phyloP scores from a whole-genome alignment of 1,139 yeast species.

The Diutina siamensis region DNA sequence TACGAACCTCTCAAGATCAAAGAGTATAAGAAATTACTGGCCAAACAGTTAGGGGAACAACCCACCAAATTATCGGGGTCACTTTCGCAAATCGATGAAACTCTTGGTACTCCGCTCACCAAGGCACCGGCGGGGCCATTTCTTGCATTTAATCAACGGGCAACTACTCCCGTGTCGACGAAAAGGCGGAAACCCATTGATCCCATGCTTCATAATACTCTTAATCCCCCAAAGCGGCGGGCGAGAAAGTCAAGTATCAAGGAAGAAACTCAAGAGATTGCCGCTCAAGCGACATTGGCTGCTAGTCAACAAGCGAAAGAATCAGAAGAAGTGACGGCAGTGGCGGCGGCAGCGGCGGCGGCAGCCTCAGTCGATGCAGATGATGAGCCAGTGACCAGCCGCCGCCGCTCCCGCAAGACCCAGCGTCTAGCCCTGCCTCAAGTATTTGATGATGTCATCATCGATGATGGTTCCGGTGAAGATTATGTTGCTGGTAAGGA shows the following conservation, averaged over 20 bases:
- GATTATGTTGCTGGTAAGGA: background rate
- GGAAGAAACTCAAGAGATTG: background rate
- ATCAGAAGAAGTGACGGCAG: background rate
- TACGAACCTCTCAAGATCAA: background rate
- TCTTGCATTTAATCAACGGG: background rate
- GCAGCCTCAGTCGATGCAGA: background rate
- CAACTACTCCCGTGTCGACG: background rate
- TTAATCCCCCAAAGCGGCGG: background rate
- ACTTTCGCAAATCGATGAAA: background rate
- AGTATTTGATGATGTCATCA: background rate
- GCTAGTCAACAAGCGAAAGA: background rate
- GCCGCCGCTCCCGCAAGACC: background rate
- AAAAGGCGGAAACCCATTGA: background rate
- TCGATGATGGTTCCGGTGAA: background rate
- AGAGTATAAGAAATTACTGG: background rate
- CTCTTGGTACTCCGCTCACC: background rate
- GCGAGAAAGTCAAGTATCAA: background rate
- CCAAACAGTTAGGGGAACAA: background rate
- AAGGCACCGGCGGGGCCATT: constrained; percentile 1
- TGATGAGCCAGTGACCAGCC: background rate
- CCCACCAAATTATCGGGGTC: background rate
- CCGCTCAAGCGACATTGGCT: background rate
- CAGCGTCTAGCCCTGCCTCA: background rate
- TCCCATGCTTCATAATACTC: background rate
- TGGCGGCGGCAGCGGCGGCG: background rate